Percentiles rank a stretch among this genome's conserved stretches.
Evolutionary conservation across 2,329 filamentous ascomycete genomes (phyloP).

Genomic region (Trichoderma sp.): DNA sequence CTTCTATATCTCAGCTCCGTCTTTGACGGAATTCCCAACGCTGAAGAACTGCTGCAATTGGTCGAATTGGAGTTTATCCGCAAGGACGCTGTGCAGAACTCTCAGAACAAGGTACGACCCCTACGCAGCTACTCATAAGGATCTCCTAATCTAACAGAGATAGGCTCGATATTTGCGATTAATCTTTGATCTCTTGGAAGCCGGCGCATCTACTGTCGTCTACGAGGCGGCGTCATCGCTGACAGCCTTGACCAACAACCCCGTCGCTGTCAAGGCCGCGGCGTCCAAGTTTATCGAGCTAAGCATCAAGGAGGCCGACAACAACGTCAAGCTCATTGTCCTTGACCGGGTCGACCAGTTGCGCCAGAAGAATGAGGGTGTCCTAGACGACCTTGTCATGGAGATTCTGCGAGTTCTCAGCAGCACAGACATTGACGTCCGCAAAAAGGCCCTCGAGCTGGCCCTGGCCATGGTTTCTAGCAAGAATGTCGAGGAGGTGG

Average conservation of each 20-base stretch:
- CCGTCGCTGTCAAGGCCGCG: constrained; percentile 94
- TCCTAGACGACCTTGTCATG: constrained; percentile 93
- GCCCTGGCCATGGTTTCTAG: constrained; percentile 97
- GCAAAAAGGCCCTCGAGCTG: constrained; percentile 84
- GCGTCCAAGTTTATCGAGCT: constrained; percentile 95
- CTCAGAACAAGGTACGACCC: constrained; percentile 77
- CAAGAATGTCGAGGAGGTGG: constrained; percentile 97
- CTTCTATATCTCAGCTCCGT: constrained; percentile 82
- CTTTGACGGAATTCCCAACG: constrained; percentile 91
- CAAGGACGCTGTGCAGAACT: constrained; percentile 93
- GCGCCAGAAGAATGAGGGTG: constrained; percentile 81
- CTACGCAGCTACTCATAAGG: constrained; percentile 27
- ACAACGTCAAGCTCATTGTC: constrained; percentile 98
- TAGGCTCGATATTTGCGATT: constrained; percentile 86
- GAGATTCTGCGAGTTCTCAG: constrained; percentile 93
- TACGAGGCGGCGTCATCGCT: constrained; percentile 97
- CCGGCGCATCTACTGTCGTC: constrained; percentile 87
- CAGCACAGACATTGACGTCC: constrained; percentile 92
- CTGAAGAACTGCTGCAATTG: constrained; percentile 88
- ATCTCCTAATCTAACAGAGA: constrained; percentile 16
- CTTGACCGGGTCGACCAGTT: constrained; percentile 89
- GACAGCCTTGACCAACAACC: constrained; percentile 90
- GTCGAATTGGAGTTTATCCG: constrained; percentile 96
- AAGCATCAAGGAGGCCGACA: constrained; percentile 95
- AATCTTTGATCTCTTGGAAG: constrained; percentile 95